Evolutionary conservation across 2,329 filamentous ascomycete species (phyloP).

Genomic region (Alternaria panax): DNA sequence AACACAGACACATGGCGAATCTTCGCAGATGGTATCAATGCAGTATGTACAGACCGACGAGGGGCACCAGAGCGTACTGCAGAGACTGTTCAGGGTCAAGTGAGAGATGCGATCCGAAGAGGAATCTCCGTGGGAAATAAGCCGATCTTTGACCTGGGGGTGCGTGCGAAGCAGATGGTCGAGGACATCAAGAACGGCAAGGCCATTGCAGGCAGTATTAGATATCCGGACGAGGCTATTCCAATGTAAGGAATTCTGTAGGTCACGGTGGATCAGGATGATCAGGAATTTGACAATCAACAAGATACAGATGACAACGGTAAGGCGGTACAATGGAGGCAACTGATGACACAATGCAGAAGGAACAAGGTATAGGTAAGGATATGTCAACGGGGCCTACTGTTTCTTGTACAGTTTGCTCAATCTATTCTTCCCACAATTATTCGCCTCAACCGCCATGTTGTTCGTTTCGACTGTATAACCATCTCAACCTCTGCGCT

Average conservation of each 20-base stretch:
- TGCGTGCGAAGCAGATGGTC: background rate
- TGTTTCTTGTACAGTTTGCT: no score
- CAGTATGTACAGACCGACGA: background rate
- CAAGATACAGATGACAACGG: background rate
- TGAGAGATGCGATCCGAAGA: background rate
- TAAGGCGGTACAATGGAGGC: no score
- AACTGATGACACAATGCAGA: background rate
- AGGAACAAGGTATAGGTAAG: no score
- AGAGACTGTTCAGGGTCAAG: background rate
- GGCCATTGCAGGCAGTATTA: background rate
- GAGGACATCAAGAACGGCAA: background rate
- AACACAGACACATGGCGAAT: no score
- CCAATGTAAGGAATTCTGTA: background rate
- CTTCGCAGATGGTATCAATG: background rate
- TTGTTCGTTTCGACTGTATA: no score
- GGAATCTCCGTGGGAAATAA: background rate
- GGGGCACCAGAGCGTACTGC: background rate
- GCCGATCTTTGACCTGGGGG: background rate
- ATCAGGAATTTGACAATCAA: background rate
- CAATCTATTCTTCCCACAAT: no score
- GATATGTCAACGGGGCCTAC: no score
- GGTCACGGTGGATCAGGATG: background rate
- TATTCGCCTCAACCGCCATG: no score
- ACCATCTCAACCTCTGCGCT: no score
- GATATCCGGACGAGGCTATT: background rate